These are phyloP conservation scores for Paraphaeosphaeria minitans DNA, from an alignment of 2,329 filamentous ascomycete species.

Conservation along the genomic window DNA sequence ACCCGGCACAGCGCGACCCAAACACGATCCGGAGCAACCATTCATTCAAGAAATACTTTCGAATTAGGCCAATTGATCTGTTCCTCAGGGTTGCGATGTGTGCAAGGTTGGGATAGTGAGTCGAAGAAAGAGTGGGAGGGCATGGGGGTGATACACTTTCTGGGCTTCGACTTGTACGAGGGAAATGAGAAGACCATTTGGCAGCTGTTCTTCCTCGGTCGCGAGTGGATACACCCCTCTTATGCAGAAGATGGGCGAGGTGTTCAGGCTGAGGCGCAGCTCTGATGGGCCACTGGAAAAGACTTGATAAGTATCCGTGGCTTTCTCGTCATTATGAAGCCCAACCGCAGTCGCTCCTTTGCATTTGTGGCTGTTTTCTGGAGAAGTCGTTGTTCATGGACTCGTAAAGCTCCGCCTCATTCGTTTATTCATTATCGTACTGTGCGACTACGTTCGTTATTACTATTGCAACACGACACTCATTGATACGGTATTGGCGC, in stretches of 20 bases:
- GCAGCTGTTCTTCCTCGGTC: not conserved
- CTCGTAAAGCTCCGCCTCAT: not conserved
- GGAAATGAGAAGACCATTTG: not conserved
- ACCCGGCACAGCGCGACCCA: not conserved
- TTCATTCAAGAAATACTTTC: not conserved
- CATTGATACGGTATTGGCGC: not conserved
- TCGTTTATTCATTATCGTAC: not conserved
- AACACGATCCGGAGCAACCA: not conserved
- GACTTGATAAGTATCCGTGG: slow-evolving; percentile 1
- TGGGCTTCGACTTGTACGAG: not conserved
- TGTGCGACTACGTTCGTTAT: not conserved
- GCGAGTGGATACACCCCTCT: slow-evolving; percentile 2
- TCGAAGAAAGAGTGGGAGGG: not conserved
- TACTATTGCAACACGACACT: not conserved
- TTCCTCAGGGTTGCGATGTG: not conserved
- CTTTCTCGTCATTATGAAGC: not conserved
- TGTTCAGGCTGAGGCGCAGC: not conserved
- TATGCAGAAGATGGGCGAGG: slow-evolving; percentile 7
- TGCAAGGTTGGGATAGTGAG: not conserved
- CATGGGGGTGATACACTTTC: not conserved
- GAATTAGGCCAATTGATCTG: not conserved
- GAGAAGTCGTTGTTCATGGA: slow-evolving; percentile 2
- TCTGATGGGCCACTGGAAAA: not conserved
- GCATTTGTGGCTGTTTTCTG: not conserved
- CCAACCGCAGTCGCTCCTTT: not conserved